Evolutionary conservation across 73 alveolate genomes (phyloP).

Genomic region (Tetrahymena borealis): DNA sequence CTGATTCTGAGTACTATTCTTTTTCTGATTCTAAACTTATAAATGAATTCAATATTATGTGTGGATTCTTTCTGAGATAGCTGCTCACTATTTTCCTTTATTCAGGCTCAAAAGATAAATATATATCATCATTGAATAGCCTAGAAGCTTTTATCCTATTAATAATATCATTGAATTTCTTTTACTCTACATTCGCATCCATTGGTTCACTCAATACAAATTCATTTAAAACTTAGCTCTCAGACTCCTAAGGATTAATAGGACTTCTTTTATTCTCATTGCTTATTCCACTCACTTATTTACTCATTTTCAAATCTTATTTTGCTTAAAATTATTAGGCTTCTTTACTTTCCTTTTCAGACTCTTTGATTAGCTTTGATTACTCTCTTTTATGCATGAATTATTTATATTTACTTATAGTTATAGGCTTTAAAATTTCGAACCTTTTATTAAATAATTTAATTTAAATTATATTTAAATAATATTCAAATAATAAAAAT

Average conservation of each 20-base stretch:
- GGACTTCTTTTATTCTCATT: no score
- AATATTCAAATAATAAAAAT: background rate
- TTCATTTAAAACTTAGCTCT: no score
- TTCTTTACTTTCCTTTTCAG: background rate
- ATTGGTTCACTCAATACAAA: background rate
- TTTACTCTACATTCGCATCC: background rate
- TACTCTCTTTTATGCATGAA: background rate
- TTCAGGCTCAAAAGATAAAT: background rate
- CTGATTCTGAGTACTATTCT: conserved; percentile 25
- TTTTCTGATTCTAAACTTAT: conserved; percentile 11
- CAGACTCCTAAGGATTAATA: no score
- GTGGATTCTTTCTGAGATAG: background rate
- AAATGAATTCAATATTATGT: background rate
- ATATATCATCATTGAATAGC: background rate
- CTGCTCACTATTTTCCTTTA: background rate
- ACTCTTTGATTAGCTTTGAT: background rate
- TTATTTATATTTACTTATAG: background rate
- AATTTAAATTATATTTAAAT: background rate
- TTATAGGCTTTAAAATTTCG: background rate
- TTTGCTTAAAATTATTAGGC: background rate
- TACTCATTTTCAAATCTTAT: no score
- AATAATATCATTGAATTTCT: background rate
- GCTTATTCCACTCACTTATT: no score
- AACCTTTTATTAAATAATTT: background rate
- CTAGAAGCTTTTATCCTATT: background rate